phyloP scores from a whole-genome alignment of 1,284 basidiomycete species.

The Irpex sp. region DNA sequence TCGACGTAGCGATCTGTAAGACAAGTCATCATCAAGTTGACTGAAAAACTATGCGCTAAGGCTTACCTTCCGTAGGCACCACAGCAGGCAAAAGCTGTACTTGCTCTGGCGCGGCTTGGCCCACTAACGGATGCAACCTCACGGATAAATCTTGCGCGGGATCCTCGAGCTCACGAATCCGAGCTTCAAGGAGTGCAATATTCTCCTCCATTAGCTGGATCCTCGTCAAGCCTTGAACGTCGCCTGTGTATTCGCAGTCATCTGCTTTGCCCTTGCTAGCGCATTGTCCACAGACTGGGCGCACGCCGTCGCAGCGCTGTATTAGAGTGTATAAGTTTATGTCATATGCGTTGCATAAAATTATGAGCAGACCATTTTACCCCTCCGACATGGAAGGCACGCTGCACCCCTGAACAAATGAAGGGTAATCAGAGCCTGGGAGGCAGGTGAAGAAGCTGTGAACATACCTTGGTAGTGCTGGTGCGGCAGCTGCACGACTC shows the following conservation, averaged over 20 bases:
- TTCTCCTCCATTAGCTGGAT: constrained; percentile 29
- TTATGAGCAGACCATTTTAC: constrained; percentile 16
- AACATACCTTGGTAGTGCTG: constrained; percentile 8
- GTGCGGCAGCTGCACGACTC: not conserved
- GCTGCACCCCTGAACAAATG: constrained; percentile 13
- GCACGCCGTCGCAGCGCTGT: constrained; percentile 28
- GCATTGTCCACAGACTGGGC: constrained; percentile 27
- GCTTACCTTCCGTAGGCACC: not conserved
- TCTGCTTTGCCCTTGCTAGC: constrained; percentile 19
- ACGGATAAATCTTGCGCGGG: constrained; percentile 20
- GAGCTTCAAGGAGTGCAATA: constrained; percentile 25
- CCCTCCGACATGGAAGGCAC: constrained; percentile 17
- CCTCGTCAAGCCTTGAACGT: constrained; percentile 22
- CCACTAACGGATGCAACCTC: constrained; percentile 14
- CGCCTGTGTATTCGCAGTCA: constrained; percentile 28
- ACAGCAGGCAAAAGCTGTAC: not conserved
- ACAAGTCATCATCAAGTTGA: not conserved
- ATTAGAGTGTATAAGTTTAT: not conserved
- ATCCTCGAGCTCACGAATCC: constrained; percentile 27
- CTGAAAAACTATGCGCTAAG: not conserved
- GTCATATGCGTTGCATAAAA: not conserved
- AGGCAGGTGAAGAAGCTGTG: not conserved
- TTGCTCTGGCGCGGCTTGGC: not conserved
- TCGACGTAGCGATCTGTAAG: not conserved
- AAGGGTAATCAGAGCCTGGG: not conserved